These are phyloP conservation scores for Gaeumannomyces tritici DNA, from an alignment of 2,329 filamentous ascomycete genomes.

Conservation along the genomic window DNA sequence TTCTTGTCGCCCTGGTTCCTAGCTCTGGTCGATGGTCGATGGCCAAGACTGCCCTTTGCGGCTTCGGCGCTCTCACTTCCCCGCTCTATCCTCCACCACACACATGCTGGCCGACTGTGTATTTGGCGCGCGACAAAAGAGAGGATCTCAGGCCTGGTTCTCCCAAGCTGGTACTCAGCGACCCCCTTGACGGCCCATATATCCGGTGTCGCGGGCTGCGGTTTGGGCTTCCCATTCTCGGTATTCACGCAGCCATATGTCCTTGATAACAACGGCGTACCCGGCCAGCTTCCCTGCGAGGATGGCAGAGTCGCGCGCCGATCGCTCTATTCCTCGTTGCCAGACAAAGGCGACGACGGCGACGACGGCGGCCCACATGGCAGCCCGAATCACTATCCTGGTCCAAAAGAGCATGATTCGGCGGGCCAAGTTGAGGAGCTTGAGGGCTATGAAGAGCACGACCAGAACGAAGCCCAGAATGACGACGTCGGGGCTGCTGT, in stretches of 20 bases:
- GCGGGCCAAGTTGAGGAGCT: conserved; percentile 61
- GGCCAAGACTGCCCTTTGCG: too few relatives aligned
- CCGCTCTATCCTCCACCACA: too few relatives aligned
- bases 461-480: conserved; percentile 38
- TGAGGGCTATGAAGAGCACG: conserved; percentile 48
- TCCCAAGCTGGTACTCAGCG: too few relatives aligned
- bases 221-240: conserved; percentile 43
- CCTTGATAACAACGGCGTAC: conserved; percentile 37
- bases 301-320: conserved; percentile 45
- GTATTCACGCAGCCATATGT: conserved; percentile 50
- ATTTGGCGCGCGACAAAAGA: too few relatives aligned
- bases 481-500: conserved; percentile 31
- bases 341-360: conserved; percentile 46
- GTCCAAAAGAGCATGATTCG: conserved; percentile 71
- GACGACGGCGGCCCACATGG: conserved; percentile 54
- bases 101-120: too few relatives aligned
- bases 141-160: too few relatives aligned
- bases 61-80: too few relatives aligned
- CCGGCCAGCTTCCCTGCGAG: conserved; percentile 32
- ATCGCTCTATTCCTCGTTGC: conserved; percentile 57
- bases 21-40: too few relatives aligned
- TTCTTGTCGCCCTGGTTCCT: too few relatives aligned
- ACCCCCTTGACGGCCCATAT: too few relatives aligned
- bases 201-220: conserved; percentile 14
- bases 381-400: conserved; percentile 49